Evolutionary conservation across 805 yeast species (phyloP).

Genomic region (Debaryomyces castellii): DNA sequence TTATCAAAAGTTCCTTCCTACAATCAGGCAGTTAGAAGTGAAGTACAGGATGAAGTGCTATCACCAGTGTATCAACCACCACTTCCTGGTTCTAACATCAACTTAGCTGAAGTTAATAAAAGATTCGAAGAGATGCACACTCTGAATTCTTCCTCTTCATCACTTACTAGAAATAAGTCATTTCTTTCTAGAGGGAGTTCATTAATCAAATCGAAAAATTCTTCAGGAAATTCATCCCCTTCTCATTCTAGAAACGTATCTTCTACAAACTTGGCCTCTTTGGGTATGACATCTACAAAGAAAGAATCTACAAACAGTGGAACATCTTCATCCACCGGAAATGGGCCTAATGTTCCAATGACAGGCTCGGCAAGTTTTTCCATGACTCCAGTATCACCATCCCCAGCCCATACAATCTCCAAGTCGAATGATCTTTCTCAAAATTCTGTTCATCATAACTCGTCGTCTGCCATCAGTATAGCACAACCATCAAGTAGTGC

Average conservation of each 20-base stretch:
- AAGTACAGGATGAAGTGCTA: conserved; percentile 46
- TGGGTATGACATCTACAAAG: conserved; percentile 10
- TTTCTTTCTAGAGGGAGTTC: conserved; percentile 27
- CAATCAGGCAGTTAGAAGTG: conserved; percentile 67
- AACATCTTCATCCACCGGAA: conserved; percentile 4
- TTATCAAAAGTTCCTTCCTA: conserved; percentile 83
- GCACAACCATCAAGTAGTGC: conserved; percentile 31
- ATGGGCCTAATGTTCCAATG: background rate
- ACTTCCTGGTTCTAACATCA: conserved; percentile 38
- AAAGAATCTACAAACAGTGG: conserved; percentile 8
- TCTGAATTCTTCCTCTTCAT: conserved; percentile 6
- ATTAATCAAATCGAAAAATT: conserved; percentile 17
- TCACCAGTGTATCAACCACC: conserved; percentile 75
- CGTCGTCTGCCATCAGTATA: conserved; percentile 8
- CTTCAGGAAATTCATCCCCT: conserved; percentile 40
- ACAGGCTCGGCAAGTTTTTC: conserved; percentile 7
- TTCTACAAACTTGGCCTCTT: conserved; percentile 22
- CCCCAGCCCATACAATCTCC: conserved; percentile 6
- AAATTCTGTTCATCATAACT: conserved; percentile 1
- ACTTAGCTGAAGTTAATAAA: conserved; percentile 28
- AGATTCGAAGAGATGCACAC: conserved; percentile 22
- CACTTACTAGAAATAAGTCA: conserved; percentile 14
- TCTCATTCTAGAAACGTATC: conserved; percentile 38
- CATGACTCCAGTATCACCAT: conserved; percentile 10
- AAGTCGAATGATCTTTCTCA: conserved; percentile 7